Percentiles rank a stretch among this genome's conserved stretches.
These are phyloP conservation scores for Metschnikowia santaceciliae DNA, from an alignment of 805 yeast species.

Conservation along the genomic window DNA sequence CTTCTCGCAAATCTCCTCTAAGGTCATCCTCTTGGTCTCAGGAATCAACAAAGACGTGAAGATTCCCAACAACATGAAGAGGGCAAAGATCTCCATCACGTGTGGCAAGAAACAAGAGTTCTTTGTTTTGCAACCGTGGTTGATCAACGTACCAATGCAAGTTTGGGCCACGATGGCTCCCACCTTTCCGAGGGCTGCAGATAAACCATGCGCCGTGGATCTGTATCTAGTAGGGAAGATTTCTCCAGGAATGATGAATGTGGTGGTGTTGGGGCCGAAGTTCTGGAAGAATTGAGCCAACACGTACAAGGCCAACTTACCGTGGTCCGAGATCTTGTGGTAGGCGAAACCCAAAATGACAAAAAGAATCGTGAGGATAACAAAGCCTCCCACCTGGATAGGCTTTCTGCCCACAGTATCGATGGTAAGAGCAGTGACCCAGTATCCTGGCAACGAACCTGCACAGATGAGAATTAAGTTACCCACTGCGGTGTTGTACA, in stretches of 20 bases:
- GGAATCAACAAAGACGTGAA: conserved; percentile 66
- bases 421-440: conserved; percentile 76
- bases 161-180: conserved; percentile 94
- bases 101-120: conserved; percentile 78
- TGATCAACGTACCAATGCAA: conserved; percentile 75
- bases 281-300: conserved; percentile 84
- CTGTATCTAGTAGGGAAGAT: conserved; percentile 91
- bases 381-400: conserved; percentile 73
- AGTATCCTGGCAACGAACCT: conserved; percentile 92
- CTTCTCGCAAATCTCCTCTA: conserved; percentile 77
- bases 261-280: conserved; percentile 91
- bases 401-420: conserved; percentile 84
- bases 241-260: conserved; percentile 90
- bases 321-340: conserved; percentile 61
- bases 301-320: conserved; percentile 72
- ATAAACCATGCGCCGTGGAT: conserved; percentile 92
- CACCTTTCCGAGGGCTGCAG: conserved; percentile 88
- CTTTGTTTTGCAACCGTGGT: conserved; percentile 69
- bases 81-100: conserved; percentile 90
- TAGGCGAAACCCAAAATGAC: conserved; percentile 83
- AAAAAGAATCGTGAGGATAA: conserved; percentile 65
- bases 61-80: conserved; percentile 83
- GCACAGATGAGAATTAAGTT: conserved; percentile 90
- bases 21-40: conserved; percentile 88
- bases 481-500: conserved; percentile 84